Evolutionary conservation across 192 early-diverging fungal species (phyloP).

Genomic region (Backusella tarrabulga): DNA sequence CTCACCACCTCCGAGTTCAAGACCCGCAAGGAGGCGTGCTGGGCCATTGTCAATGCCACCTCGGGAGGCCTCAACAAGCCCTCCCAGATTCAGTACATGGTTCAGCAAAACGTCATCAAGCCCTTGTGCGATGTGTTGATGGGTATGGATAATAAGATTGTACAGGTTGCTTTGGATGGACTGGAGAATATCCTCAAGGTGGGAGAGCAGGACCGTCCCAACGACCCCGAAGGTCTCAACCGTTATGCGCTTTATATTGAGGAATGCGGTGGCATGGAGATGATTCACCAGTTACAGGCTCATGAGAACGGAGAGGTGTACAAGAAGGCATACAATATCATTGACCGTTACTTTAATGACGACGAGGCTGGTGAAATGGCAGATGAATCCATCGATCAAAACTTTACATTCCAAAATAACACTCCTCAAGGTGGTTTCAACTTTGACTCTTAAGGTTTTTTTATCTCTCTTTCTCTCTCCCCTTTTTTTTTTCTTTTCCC

Average conservation of each 20-base stretch:
- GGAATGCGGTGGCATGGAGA: conserved; percentile 50
- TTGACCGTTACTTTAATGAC: conserved; percentile 45
- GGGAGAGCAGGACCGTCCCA: conserved; percentile 36
- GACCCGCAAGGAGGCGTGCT: conserved; percentile 51
- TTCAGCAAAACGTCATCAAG: conserved; percentile 44
- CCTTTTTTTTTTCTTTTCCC: background rate
- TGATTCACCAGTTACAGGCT: conserved; percentile 44
- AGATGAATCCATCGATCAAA: conserved; percentile 4
- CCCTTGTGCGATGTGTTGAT: conserved; percentile 48
- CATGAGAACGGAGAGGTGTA: conserved; percentile 50
- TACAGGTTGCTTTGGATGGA: conserved; percentile 42
- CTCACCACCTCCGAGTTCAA: conserved; percentile 38
- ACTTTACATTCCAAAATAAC: conserved; percentile 67
- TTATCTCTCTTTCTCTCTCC: background rate
- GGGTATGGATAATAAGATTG: conserved; percentile 43
- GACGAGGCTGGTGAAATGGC: conserved; percentile 51
- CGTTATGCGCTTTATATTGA: conserved; percentile 44
- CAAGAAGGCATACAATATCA: conserved; percentile 47
- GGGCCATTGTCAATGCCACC: conserved; percentile 50
- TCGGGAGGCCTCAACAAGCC: conserved; percentile 38
- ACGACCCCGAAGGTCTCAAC: conserved; percentile 32
- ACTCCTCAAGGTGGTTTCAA: conserved; percentile 72
- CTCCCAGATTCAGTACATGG: conserved; percentile 42
- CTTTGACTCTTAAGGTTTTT: conserved; percentile 48
- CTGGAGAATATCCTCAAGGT: conserved; percentile 49